Percentiles rank a stretch among this genome's conserved stretches.
phyloP scores from a whole-genome alignment of 345 rosid species.

The Sonneratia caseolaris region DNA sequence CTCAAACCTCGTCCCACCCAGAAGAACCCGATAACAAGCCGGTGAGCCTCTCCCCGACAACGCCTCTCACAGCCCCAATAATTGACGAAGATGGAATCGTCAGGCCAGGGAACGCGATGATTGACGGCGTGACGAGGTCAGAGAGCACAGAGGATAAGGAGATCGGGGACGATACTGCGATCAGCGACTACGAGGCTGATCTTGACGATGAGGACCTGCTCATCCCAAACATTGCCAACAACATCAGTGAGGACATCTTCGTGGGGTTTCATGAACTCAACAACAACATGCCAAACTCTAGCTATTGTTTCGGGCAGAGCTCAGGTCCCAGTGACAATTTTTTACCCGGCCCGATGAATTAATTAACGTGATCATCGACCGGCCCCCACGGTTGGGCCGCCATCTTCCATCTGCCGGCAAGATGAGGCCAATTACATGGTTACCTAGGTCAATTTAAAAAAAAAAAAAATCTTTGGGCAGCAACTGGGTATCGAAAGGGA shows the following conservation, averaged over 20 bases:
- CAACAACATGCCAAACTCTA: conserved; percentile 4
- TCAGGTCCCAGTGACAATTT: conserved; percentile 12
- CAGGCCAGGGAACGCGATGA: not conserved
- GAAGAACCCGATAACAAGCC: conserved; percentile 1
- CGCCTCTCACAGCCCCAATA: conserved; percentile 31
- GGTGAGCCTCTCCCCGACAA: conserved; percentile 43
- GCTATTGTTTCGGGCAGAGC: conserved; percentile 18
- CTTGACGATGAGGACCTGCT: conserved; percentile 35
- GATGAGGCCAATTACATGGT: not conserved
- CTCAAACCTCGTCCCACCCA: conserved; percentile 35
- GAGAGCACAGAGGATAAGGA: conserved; percentile 6
- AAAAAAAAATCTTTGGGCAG: conserved; percentile 1
- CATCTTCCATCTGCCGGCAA: not conserved
- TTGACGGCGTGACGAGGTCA: not conserved
- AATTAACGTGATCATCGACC: not conserved
- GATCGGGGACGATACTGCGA: conserved; percentile 1
- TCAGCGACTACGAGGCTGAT: conserved; percentile 13
- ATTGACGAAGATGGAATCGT: conserved; percentile 16
- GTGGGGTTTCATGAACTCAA: conserved; percentile 22
- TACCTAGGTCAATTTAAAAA: not conserved
- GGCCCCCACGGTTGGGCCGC: not conserved
- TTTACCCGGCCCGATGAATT: not conserved
- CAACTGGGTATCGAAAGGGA: conserved; percentile 14
- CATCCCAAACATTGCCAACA: conserved; percentile 37
- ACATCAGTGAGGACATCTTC: conserved; percentile 24